Base-by-base conservation (phyloP, 768 basidiomycete genomes). In the Mycena crocata region DNA sequence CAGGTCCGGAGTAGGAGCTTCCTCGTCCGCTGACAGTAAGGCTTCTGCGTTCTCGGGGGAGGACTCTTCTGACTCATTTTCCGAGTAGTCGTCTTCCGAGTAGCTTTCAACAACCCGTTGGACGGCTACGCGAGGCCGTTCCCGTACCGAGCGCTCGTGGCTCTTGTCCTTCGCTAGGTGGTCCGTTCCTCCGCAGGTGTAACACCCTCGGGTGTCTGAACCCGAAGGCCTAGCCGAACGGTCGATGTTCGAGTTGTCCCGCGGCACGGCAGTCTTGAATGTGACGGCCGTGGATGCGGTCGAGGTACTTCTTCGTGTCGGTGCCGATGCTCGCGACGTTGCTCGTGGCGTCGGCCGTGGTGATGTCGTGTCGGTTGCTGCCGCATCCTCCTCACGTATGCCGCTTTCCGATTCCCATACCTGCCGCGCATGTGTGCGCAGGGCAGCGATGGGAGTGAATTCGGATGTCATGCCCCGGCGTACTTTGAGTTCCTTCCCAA, bases 31-130 rank as follows among this genome's bases (percentile, higher is more conserved):
- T n/a, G n/a, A n/a, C n/a, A n/a, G n/a, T n/a, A n/a, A n/a, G n/a
- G n/a, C n/a, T n/a, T n/a, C n/a, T n/a, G n/a, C n/a, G n/a, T n/a
- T n/a, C n/a, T n/a, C n/a, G n/a, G n/a, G n/a, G n/a, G n/a, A n/a
- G 32, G 32, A 10, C 8, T 31, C 24, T 1, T 42, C 17, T 1
- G n/a, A 28, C 4, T n/a, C 15, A 8, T 8, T 39, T 2, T 37
- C 30, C 14, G 35, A 40, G 5, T 51, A 30, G 31, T 51, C 50
- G 2, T 52, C 50, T 3, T 62, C 50, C 6, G 50, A 51, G 21
- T 51, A 62, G 23, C 60, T 62, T n/a, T 62, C 60, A 0, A 52
- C 19, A 1, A 54, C 60, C 1, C 50, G 26, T 4, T 62, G 60
- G 0, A 40, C 50, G 9, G 28, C 50, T 7, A 54, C 40, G 1